A percentile compares a stretch with the other conserved stretches of the same genome.
These are phyloP conservation scores for Detonula confervacea DNA, from an alignment of 352 stramenopile species.

Conservation along the genomic window DNA sequence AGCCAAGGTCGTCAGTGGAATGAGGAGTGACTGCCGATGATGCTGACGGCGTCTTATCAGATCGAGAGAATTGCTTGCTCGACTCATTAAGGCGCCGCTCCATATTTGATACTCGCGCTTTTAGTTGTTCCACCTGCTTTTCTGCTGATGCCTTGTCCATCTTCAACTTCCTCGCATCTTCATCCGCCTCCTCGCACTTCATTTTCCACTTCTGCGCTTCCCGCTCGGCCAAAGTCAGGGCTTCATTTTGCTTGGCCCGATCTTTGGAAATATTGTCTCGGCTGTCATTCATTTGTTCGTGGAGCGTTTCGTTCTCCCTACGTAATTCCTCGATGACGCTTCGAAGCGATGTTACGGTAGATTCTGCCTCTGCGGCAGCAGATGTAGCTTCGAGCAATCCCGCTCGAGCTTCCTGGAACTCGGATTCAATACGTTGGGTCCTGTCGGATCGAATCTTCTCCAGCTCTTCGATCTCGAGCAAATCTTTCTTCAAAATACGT, in stretches of 20 bases:
- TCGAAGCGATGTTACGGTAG: conserved; percentile 50
- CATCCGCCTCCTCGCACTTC: conserved; percentile 54
- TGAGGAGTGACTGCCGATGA: conserved; percentile 27
- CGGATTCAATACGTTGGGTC: conserved; percentile 48
- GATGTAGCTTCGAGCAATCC: conserved; percentile 56
- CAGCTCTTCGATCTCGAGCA: conserved; percentile 62
- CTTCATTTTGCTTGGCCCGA: conserved; percentile 46
- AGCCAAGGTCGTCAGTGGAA: conserved; percentile 27
- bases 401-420: conserved; percentile 52
- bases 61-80: conserved; percentile 15
- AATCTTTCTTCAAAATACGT: conserved; percentile 46
- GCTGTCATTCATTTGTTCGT: conserved; percentile 54
- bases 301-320: conserved; percentile 66
- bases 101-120: conserved; percentile 44
- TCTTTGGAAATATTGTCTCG: conserved; percentile 45
- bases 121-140: conserved; percentile 56
- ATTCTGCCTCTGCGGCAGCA: conserved; percentile 54
- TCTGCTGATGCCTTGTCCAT: conserved; percentile 53
- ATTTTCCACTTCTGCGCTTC: conserved; percentile 63
- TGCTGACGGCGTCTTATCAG: conserved; percentile 2
- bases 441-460: conserved; percentile 54
- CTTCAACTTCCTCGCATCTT: conserved; percentile 54
- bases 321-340: conserved; percentile 61
- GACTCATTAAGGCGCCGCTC: conserved; percentile 43
- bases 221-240: conserved; percentile 45